phyloP scores from a whole-genome alignment of 2,329 filamentous ascomycete genomes.

The Allantophomopsis cytisporea region DNA sequence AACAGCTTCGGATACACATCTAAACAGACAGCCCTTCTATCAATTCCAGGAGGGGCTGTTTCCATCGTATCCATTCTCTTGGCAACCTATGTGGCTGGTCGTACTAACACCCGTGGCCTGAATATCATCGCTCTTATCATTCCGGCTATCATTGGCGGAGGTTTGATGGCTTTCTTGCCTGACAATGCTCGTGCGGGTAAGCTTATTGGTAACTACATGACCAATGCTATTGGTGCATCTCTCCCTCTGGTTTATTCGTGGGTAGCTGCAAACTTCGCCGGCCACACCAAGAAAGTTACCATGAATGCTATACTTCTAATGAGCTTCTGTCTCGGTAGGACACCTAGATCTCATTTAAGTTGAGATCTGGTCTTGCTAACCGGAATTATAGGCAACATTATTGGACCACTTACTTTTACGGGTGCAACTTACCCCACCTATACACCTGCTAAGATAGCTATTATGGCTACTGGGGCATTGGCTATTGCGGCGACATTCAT shows the following conservation, averaged over 20 bases:
- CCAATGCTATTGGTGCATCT: constrained; percentile 26
- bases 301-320: constrained; percentile 30
- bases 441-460: constrained; percentile 35
- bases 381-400: constrained; percentile 16
- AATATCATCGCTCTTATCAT: constrained; percentile 28
- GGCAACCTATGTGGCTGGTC: constrained; percentile 23
- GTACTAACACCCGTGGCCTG: constrained; percentile 23
- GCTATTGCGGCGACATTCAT: constrained; percentile 2
- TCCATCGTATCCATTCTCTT: constrained; percentile 25
- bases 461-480: constrained; percentile 21
- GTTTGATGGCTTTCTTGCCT: constrained; percentile 23
- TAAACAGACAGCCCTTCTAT: constrained; percentile 27
- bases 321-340: constrained; percentile 36
- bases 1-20: constrained; percentile 25
- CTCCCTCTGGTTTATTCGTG: constrained; percentile 24
- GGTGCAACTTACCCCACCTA: constrained; percentile 28
- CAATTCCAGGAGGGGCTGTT: constrained; percentile 26
- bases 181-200: constrained; percentile 24
- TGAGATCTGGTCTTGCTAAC: too few species aligned
- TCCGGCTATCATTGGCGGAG: constrained; percentile 30
- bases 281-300: constrained; percentile 34
- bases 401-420: constrained; percentile 38
- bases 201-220: constrained; percentile 29
- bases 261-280: constrained; percentile 17
- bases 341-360: constrained; percentile 16